These are phyloP conservation scores for Anethum foeniculum DNA, from an alignment of 140 eudicot genomes.

Conservation along the genomic window DNA sequence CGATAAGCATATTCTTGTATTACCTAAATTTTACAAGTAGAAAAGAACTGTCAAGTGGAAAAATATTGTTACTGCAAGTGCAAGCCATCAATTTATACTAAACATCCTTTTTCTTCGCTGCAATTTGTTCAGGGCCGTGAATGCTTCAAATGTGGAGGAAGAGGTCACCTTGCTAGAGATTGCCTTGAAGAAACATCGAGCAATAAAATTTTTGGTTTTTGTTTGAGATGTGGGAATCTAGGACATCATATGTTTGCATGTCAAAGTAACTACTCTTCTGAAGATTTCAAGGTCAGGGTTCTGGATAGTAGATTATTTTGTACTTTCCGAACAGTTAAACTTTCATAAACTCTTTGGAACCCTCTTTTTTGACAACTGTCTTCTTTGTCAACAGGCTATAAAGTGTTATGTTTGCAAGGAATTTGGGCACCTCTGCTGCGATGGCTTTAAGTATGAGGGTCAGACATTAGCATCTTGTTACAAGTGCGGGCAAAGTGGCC, in stretches of 20 bases:
- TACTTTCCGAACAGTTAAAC: not conserved
- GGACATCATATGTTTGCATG: constrained; percentile 47
- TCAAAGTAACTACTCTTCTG: constrained; percentile 28
- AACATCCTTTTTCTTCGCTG: not conserved
- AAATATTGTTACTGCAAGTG: not conserved
- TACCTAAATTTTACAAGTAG: not conserved
- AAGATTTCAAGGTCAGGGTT: constrained; percentile 30
- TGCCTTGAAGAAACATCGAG: constrained; percentile 24
- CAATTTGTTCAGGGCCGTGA: constrained; percentile 23
- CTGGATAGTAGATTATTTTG: not conserved
- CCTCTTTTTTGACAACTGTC: not conserved
- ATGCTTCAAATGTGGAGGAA: constrained; percentile 36
- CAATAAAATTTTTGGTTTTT: constrained; percentile 20
- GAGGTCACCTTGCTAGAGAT: constrained; percentile 46
- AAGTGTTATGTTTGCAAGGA: constrained; percentile 44
- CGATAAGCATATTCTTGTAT: not conserved
- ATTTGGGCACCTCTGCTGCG: constrained; percentile 53
- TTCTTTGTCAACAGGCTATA: constrained; percentile 27
- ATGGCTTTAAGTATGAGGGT: constrained; percentile 16
- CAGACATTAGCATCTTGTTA: constrained; percentile 36
- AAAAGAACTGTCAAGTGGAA: not conserved
- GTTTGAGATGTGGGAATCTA: constrained; percentile 40
- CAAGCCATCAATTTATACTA: not conserved
- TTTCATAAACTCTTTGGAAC: not conserved
- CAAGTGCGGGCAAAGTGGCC: constrained; percentile 48